Conservation (phyloP, 768 basidiomycete species). For the Tremella mesenterica region DNA sequence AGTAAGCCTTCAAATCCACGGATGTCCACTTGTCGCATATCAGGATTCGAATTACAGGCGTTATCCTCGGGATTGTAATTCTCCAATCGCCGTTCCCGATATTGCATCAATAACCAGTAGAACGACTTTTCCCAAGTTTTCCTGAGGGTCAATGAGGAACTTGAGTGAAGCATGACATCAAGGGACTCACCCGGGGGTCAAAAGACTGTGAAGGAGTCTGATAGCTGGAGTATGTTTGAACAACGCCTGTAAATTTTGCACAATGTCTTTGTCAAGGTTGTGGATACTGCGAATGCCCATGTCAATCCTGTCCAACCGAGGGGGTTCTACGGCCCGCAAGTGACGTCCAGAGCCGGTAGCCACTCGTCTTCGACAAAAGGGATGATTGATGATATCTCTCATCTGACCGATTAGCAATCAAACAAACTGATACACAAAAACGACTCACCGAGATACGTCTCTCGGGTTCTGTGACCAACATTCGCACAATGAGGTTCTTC, state of each 20-base stretch:
- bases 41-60: neutral
- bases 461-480: slow-evolving; percentile 79
- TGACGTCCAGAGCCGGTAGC: slow-evolving; percentile 22
- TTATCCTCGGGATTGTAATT: slow-evolving; percentile 47
- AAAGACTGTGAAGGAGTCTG: slow-evolving; percentile 36
- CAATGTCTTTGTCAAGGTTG: slow-evolving; percentile 66
- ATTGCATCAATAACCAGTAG: slow-evolving; percentile 70
- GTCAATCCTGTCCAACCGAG: slow-evolving; percentile 61
- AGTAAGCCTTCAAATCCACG: neutral
- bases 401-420: slow-evolving; percentile 53
- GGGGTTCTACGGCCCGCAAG: slow-evolving; percentile 49
- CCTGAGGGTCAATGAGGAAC: slow-evolving; percentile 4
- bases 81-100: slow-evolving; percentile 59
- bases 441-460: slow-evolving; percentile 63
- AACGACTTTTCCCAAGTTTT: slow-evolving; percentile 67
- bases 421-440: slow-evolving; percentile 27
- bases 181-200: slow-evolving; percentile 28
- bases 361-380: slow-evolving; percentile 60
- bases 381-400: slow-evolving; percentile 72
- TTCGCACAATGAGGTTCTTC: slow-evolving; percentile 69
- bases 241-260: slow-evolving; percentile 69
- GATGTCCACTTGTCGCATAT: slow-evolving; percentile 3
- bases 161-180: neutral
- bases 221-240: slow-evolving; percentile 55
- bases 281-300: slow-evolving; percentile 60